Percentiles rank a stretch among this genome's conserved stretches.
These are phyloP conservation scores for Myxozyma vanderwaltii DNA, from an alignment of 805 yeast species.

Conservation along the genomic window DNA sequence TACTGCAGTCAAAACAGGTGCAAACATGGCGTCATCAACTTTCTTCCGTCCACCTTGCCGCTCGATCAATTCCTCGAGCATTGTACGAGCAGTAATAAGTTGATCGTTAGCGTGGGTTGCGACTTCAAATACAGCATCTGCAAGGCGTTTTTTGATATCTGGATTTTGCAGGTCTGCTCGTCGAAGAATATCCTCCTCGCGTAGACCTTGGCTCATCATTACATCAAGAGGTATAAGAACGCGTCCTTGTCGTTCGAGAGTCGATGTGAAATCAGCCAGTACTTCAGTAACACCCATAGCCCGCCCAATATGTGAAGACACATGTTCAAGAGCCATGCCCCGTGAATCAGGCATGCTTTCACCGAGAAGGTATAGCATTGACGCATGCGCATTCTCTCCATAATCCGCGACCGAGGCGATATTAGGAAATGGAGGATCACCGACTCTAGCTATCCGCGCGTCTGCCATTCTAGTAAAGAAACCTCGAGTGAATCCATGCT, in stretches of 20 bases:
- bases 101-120: constrained; percentile 82
- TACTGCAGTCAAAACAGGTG: constrained; percentile 67
- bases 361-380: constrained; percentile 67
- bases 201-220: constrained; percentile 54
- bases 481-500: constrained; percentile 53
- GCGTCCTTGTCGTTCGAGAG: constrained; percentile 53
- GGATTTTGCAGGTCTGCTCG: constrained; percentile 34
- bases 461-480: constrained; percentile 62
- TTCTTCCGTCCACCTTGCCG: constrained; percentile 45
- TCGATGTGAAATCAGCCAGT: constrained; percentile 61
- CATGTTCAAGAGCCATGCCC: constrained; percentile 45
- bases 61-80: constrained; percentile 47
- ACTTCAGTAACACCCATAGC: constrained; percentile 70
- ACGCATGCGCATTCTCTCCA: constrained; percentile 81
- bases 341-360: constrained; percentile 46
- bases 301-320: constrained; percentile 73
- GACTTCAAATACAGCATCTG: constrained; percentile 65
- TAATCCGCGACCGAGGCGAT: constrained; percentile 65
- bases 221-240: constrained; percentile 65
- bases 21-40: constrained; percentile 57
- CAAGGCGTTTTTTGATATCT: constrained; percentile 47
- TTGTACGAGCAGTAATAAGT: constrained; percentile 64
- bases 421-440: constrained; percentile 50
- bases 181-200: constrained; percentile 63
- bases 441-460: constrained; percentile 57